phyloP scores from a whole-genome alignment of 176 grass and related monocot genomes.

The Eragrostis nindensis region DNA sequence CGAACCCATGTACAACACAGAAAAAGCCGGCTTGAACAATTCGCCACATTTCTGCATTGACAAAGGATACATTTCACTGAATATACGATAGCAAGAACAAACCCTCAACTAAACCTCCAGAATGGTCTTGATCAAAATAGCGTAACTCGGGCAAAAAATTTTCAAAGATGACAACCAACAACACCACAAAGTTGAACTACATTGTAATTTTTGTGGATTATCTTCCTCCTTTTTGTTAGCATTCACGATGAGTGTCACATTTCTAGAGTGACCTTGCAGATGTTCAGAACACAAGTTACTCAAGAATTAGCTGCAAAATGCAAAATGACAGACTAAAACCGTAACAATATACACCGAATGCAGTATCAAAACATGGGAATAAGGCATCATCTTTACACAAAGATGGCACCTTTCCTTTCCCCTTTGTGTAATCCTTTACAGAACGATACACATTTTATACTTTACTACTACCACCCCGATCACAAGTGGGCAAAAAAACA shows the following conservation, averaged over 20 bases:
- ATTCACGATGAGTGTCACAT: slow-evolving; percentile 15
- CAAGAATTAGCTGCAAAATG: slow-evolving; percentile 11
- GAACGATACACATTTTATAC: slow-evolving; percentile 56
- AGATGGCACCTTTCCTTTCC: slow-evolving; percentile 44
- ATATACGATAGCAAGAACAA: background rate
- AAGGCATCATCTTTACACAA: slow-evolving; percentile 57
- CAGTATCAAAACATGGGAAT: slow-evolving; percentile 56
- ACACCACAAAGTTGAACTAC: background rate
- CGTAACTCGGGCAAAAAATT: background rate
- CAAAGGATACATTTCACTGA: background rate
- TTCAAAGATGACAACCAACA: background rate
- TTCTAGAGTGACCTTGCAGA: background rate
- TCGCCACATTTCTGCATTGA: background rate
- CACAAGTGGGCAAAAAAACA: slow-evolving; percentile 41
- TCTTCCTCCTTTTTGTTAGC: background rate
- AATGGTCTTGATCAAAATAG: background rate
- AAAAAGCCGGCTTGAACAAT: background rate
- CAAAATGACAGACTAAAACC: slow-evolving; percentile 34
- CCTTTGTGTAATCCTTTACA: slow-evolving; percentile 50
- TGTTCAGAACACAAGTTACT: slow-evolving; percentile 3
- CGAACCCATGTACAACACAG: background rate
- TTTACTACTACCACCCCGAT: slow-evolving; percentile 21
- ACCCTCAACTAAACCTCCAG: background rate
- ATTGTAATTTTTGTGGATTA: background rate
- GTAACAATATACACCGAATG: slow-evolving; percentile 43